A percentile compares a stretch with the other conserved stretches of the same genome.
Evolutionary conservation across 495 filamentous ascomycete species (phyloP).

Genomic region (Aspergillus avenaceus): DNA sequence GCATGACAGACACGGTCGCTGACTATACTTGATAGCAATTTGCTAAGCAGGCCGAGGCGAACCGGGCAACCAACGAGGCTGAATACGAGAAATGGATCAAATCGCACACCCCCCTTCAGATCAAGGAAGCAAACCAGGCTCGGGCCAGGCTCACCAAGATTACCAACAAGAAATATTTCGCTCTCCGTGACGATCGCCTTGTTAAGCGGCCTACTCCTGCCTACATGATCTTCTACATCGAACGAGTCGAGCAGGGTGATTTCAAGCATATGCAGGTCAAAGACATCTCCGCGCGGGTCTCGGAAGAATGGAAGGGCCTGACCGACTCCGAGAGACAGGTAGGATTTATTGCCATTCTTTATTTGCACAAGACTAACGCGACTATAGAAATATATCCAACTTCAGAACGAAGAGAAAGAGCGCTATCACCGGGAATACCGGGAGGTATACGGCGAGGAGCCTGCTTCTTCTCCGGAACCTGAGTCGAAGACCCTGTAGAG

Average conservation of each 20-base stretch:
- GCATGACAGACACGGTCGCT: constrained; percentile 4
- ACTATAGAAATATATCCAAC: constrained; percentile 24
- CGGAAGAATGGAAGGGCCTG: constrained; percentile 54
- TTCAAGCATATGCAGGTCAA: constrained; percentile 26
- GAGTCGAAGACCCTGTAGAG: not conserved
- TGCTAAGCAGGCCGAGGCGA: constrained; percentile 46
- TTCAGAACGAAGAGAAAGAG: constrained; percentile 15
- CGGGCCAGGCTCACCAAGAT: constrained; percentile 44
- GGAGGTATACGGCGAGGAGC: constrained; percentile 30
- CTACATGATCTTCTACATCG: constrained; percentile 43
- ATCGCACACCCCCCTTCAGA: constrained; percentile 50
- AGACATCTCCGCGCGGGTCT: constrained; percentile 28
- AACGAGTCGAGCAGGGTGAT: constrained; percentile 46
- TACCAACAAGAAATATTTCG: constrained; percentile 5
- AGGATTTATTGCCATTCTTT: constrained; percentile 9
- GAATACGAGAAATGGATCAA: constrained; percentile 56
- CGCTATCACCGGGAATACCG: constrained; percentile 33
- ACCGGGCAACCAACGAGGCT: constrained; percentile 39
- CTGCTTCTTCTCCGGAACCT: not conserved
- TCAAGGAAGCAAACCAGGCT: constrained; percentile 60
- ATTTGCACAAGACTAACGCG: not conserved
- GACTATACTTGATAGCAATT: constrained; percentile 34
- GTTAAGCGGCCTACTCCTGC: constrained; percentile 42
- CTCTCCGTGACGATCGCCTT: constrained; percentile 54
- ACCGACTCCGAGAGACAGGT: constrained; percentile 54